A percentile compares a stretch with the other conserved stretches of the same genome.
These are phyloP conservation scores for Russula virescens DNA, from an alignment of 768 basidiomycete species.

Conservation along the genomic window DNA sequence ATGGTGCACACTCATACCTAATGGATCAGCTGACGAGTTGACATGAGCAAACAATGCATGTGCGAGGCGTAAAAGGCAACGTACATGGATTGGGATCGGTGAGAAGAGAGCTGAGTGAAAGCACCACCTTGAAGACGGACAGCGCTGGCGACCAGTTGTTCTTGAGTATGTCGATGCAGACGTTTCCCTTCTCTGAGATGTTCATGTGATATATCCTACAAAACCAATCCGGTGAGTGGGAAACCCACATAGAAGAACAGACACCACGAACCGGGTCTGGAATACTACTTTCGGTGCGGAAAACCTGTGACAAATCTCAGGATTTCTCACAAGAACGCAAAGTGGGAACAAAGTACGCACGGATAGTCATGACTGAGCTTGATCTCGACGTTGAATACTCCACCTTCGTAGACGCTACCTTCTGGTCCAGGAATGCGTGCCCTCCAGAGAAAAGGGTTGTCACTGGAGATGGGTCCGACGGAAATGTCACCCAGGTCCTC, in stretches of 20 bases:
- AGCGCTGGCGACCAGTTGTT: slow-evolving; percentile 92
- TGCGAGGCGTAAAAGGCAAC: slow-evolving; percentile 30
- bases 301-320: slow-evolving; percentile 43
- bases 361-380: slow-evolving; percentile 70
- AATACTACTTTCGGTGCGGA: slow-evolving; percentile 74
- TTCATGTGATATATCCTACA: slow-evolving; percentile 89
- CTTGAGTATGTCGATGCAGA: slow-evolving; percentile 90
- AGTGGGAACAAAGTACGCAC: slow-evolving; percentile 36
- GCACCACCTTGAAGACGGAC: slow-evolving; percentile 90
- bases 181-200: slow-evolving; percentile 70
- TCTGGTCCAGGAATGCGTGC: slow-evolving; percentile 78
- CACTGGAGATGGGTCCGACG: slow-evolving; percentile 54
- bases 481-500: slow-evolving; percentile 74
- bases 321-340: neutral
- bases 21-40: slow-evolving; percentile 21
- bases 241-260: slow-evolving; percentile 1
- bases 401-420: slow-evolving; percentile 78
- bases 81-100: slow-evolving; percentile 91
- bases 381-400: slow-evolving; percentile 65
- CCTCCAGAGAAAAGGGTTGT: slow-evolving; percentile 66
- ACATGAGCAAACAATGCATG: neutral
- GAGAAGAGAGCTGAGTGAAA: slow-evolving; percentile 86
- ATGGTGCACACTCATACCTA: slow-evolving; percentile 12
- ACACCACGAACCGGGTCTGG: slow-evolving; percentile 53
- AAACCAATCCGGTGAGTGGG: neutral